Evolutionary conservation across 140 eudicot species (phyloP).

Genomic region (Ambrosia hybrid): DNA sequence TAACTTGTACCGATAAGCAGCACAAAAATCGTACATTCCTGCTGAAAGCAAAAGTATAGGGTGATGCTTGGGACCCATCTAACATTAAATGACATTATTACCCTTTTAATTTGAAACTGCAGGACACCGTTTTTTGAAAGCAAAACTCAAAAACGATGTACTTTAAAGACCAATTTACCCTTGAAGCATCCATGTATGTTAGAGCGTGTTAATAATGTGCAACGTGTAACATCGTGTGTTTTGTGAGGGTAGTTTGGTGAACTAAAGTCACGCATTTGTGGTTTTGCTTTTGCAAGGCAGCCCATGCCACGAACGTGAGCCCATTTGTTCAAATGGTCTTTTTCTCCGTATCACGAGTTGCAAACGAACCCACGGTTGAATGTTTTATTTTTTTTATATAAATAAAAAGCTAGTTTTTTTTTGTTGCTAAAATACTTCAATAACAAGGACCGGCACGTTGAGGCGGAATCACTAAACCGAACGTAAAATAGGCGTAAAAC

Average conservation of each 20-base stretch:
- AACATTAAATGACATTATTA: conserved; percentile 5
- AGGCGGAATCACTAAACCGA: no score
- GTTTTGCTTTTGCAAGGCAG: conserved; percentile 29
- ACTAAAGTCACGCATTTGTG: conserved; percentile 21
- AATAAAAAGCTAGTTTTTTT: no score
- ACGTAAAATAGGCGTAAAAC: no score
- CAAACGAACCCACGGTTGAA: conserved; percentile 21
- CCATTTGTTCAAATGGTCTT: conserved; percentile 41
- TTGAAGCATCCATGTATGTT: no score
- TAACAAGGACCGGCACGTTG: no score
- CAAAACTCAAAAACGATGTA: conserved; percentile 20
- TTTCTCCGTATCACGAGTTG: conserved; percentile 34
- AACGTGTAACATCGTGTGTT: background rate
- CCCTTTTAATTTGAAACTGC: background rate
- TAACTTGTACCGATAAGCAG: background rate
- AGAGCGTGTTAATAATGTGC: no score
- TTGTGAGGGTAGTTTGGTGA: conserved; percentile 27
- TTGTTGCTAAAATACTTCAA: no score
- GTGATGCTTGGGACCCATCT: background rate
- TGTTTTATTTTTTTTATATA: no score
- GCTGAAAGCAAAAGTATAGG: conserved; percentile 27
- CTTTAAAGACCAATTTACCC: background rate
- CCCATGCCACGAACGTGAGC: conserved; percentile 51
- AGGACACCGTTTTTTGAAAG: background rate
- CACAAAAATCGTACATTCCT: conserved; percentile 24